These are phyloP conservation scores for Graphiopsis chlorocephala DNA, from an alignment of 2,329 filamentous ascomycete genomes.

Conservation along the genomic window DNA sequence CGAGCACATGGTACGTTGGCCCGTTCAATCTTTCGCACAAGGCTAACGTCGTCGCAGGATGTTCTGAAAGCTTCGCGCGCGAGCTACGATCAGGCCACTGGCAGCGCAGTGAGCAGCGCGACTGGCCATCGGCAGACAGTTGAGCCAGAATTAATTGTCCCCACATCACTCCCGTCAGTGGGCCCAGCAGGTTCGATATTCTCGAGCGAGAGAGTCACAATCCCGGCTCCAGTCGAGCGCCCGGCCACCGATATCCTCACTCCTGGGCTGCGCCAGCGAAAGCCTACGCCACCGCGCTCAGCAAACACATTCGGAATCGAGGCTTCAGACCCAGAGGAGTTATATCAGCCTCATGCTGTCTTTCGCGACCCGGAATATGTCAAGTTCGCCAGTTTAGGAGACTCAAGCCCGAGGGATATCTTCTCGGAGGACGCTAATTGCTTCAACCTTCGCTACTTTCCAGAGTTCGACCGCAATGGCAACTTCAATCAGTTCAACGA, in stretches of 20 bases:
- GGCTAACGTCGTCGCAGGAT: not conserved
- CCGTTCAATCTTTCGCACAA: not conserved
- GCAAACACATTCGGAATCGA: not conserved
- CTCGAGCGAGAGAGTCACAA: not conserved
- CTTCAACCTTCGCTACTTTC: not conserved
- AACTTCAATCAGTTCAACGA: not conserved
- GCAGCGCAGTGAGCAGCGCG: not conserved
- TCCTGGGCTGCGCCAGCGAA: not conserved
- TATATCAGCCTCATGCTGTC: not conserved
- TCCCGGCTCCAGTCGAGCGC: not conserved
- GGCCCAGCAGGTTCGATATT: conserved; percentile 1
- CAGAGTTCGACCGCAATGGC: not conserved
- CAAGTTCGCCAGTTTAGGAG: not conserved
- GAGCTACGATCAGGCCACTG: not conserved
- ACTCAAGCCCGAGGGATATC: not conserved
- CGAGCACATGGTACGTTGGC: not conserved
- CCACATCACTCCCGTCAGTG: not conserved
- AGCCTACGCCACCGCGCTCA: not conserved
- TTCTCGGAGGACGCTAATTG: not conserved
- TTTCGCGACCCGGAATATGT: not conserved
- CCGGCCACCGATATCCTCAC: not conserved
- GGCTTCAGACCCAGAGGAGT: not conserved
- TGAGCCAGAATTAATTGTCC: not conserved
- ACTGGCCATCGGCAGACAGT: not conserved
- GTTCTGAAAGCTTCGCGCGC: not conserved